These are phyloP conservation scores for Urochloa ruziziensis DNA, from an alignment of 176 grass and related monocot genomes.

Conservation along the genomic window DNA sequence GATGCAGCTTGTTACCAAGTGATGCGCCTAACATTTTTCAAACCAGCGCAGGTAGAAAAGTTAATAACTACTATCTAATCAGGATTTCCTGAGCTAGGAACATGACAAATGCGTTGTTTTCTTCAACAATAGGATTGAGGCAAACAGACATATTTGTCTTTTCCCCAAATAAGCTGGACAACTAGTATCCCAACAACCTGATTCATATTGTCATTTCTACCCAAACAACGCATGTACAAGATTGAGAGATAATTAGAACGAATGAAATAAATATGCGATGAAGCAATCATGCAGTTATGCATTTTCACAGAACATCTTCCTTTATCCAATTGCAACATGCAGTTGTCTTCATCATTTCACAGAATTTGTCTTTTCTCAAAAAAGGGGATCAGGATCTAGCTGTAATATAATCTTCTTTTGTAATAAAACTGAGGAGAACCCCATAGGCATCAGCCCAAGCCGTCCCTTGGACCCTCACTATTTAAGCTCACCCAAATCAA, in stretches of 20 bases:
- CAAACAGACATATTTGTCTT: neutral
- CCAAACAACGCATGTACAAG: neutral
- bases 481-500: neutral
- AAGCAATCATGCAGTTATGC: conserved; percentile 9
- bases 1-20: neutral
- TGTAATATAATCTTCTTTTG: neutral
- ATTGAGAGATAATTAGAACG: neutral
- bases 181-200: neutral
- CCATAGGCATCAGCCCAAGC: neutral
- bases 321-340: conserved; percentile 19
- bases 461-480: neutral
- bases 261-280: conserved; percentile 19
- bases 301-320: conserved; percentile 7
- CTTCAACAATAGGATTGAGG: neutral
- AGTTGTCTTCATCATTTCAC: neutral
- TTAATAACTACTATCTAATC: neutral
- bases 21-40: conserved; percentile 8
- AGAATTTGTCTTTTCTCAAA: neutral
- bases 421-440: neutral
- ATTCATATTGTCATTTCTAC: neutral
- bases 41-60: neutral
- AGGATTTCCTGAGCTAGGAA: neutral
- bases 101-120: neutral
- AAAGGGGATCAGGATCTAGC: neutral
- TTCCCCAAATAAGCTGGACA: neutral